Base-by-base conservation (phyloP, 192 early-diverging fungal genomes). In the Coemansia sp. region DNA sequence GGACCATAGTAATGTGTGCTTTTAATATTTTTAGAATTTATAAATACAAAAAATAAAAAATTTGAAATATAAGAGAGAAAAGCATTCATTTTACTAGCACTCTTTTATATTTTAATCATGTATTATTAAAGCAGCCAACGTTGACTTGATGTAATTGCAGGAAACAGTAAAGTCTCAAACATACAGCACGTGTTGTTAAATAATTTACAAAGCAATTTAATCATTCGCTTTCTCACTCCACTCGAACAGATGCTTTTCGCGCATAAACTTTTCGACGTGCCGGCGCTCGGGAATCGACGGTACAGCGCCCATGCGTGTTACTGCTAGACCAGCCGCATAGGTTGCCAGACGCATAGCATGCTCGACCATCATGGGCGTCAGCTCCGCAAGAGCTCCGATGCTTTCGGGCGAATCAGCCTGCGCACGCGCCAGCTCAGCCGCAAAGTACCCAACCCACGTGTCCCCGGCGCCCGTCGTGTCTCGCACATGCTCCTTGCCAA, bases 361-460 rank as follows among this genome's bases (percentile, higher is more conserved):
- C 17, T 54, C 38, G 4, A 69, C 67, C 62, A 69, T 69, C 0
- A 67, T 55, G 5, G 73, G 73, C 0, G 73, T 69, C 33, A 76
- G 37, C 21, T 59, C 19, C 0, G 63, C 67, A 25, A 53, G 30
- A 33, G 64, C 54, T 17, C 64, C 64, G 9, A 71, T 66, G 53
- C 65, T 71, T 22, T 78, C 68, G 0, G 68, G 69, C 7, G 69
- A 78, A 15, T 50, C 58, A 19, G 45, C 57, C 38, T 78, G 74
- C 37, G 54, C 21, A 8, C 66, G 54, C 22, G 69, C 74, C 46
- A 78, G 58, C 49, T 71, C 69, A 8, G 76, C 70, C 3, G 44
- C 66, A 73, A 81, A 81, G 52, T 69, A 81, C 15, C 79, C 79
- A 15, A 76, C 69, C 79, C 79, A 81, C 0, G 69, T 72, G 43